These are phyloP conservation scores for Aphanomyces cochlioides DNA, from an alignment of 352 stramenopile species.

Conservation along the genomic window DNA sequence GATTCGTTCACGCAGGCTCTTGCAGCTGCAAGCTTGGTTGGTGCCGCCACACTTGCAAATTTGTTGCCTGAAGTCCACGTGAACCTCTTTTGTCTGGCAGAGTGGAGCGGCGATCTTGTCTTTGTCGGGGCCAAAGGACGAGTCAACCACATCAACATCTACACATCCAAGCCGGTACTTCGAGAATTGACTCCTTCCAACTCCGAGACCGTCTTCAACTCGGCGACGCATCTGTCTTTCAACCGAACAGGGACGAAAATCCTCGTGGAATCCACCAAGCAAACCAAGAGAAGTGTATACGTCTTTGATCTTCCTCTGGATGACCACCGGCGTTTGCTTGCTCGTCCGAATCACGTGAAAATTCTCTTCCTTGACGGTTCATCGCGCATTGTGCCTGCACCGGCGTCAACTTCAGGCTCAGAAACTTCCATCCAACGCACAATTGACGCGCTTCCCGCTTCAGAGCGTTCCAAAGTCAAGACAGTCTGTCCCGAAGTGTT, in stretches of 20 bases:
- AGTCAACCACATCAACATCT: constrained; percentile 25
- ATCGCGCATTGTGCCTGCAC: constrained; percentile 3
- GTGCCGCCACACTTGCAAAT: constrained; percentile 20
- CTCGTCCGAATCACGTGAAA: constrained; percentile 10
- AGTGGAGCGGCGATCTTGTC: constrained; percentile 20
- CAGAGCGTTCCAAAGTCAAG: constrained; percentile 29
- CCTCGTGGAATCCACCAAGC: neutral
- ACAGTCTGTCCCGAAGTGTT: constrained; percentile 21
- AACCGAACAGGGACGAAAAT: constrained; percentile 17
- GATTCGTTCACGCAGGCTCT: constrained; percentile 12
- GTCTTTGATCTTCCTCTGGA: constrained; percentile 22
- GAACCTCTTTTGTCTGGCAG: constrained; percentile 23
- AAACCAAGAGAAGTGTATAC: neutral
- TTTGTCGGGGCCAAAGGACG: constrained; percentile 26
- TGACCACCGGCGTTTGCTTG: neutral
- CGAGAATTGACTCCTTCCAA: constrained; percentile 18
- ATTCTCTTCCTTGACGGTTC: constrained; percentile 21
- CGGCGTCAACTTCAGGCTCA: neutral
- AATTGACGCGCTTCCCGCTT: constrained; percentile 1
- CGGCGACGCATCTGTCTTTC: constrained; percentile 17
- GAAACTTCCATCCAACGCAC: constrained; percentile 18
- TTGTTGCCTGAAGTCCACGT: constrained; percentile 24
- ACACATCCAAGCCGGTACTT: constrained; percentile 10
- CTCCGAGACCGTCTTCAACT: neutral
- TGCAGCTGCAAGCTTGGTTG: neutral